Percentiles rank a stretch among this genome's conserved stretches.
Conservation (phyloP, 2,329 filamentous ascomycete genomes). For the Tolypocladium guangdongense region DNA sequence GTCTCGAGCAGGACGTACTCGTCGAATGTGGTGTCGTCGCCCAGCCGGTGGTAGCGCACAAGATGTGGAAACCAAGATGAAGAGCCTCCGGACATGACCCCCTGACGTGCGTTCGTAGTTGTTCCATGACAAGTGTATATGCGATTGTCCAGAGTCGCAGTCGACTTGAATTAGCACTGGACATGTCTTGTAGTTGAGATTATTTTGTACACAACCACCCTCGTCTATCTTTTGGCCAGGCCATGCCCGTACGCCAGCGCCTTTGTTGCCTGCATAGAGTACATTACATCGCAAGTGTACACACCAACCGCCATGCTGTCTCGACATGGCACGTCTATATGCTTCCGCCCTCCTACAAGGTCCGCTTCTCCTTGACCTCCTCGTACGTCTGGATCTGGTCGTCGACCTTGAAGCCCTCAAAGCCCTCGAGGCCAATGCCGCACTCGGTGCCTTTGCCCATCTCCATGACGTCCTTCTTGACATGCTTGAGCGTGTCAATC, state of each 20-base stretch:
- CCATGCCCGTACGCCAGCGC: not conserved
- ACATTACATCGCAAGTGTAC: not conserved
- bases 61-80: not conserved
- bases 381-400: conserved; percentile 87
- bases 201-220: not conserved
- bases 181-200: not conserved
- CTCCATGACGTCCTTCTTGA: conserved; percentile 82
- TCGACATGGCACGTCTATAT: not conserved
- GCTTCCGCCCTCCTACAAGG: conserved; percentile 26
- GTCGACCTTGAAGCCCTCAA: conserved; percentile 66
- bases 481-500: conserved; percentile 74
- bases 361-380: conserved; percentile 61
- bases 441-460: conserved; percentile 93
- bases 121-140: not conserved
- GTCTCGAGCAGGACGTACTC: conserved; percentile 41
- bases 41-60: conserved; percentile 30
- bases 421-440: conserved; percentile 73
- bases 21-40: conserved; percentile 36
- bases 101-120: too few relatives aligned
- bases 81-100: too few relatives aligned
- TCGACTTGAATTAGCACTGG: not conserved
- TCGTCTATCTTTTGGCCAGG: not conserved
- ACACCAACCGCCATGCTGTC: not conserved
- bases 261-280: not conserved
- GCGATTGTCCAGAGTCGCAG: not conserved